Conservation (phyloP, 805 yeast species). For the Pichia californica region DNA sequence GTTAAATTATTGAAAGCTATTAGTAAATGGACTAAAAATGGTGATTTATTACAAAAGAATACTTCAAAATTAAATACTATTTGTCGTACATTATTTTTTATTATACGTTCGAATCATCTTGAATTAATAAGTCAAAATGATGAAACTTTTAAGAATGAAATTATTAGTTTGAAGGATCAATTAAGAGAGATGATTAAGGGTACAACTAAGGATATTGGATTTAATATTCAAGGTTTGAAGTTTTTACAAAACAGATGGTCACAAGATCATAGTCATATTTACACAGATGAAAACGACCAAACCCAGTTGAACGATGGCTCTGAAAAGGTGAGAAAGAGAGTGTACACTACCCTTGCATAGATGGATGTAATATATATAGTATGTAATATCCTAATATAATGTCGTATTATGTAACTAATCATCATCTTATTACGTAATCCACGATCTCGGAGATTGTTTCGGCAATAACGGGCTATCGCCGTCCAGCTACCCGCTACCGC, state of each 20-base stretch:
- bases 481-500: too few species aligned
- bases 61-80: slow-evolving; percentile 51
- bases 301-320: slow-evolving; percentile 30
- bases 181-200: slow-evolving; percentile 50
- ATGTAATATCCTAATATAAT: too few species aligned
- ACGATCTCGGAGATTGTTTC: too few species aligned
- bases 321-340: slow-evolving; percentile 58
- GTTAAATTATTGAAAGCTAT: slow-evolving; percentile 65
- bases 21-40: slow-evolving; percentile 59
- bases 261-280: slow-evolving; percentile 64
- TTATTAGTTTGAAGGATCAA: slow-evolving; percentile 55
- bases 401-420: too few species aligned
- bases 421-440: too few species aligned
- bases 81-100: slow-evolving; percentile 69
- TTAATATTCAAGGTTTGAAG: slow-evolving; percentile 76
- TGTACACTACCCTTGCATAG: slow-evolving; percentile 37
- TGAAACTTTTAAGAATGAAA: slow-evolving; percentile 53
- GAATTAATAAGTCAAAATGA: slow-evolving; percentile 72
- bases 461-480: too few species aligned
- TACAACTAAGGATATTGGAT: slow-evolving; percentile 62
- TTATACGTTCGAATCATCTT: slow-evolving; percentile 65
- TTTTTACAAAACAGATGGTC: slow-evolving; percentile 76
- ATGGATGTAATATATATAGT: not conserved
- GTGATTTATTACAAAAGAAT: slow-evolving; percentile 35
- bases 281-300: slow-evolving; percentile 55